These are phyloP conservation scores for Backusella macrospora DNA, from an alignment of 192 early-diverging fungal species.

Conservation along the genomic window DNA sequence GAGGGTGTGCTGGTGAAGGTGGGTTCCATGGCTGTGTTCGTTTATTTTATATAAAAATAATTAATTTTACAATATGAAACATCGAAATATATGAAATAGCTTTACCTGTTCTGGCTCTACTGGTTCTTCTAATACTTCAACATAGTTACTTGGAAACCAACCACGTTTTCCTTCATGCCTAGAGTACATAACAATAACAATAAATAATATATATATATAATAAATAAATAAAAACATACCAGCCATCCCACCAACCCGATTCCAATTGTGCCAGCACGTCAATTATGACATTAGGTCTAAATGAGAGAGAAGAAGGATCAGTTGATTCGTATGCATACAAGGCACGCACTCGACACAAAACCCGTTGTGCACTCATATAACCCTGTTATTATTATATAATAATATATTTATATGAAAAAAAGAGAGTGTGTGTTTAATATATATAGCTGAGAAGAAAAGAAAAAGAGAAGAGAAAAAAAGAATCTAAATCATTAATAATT, in stretches of 20 bases:
- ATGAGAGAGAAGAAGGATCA: slow-evolving; percentile 79
- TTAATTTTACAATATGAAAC: neutral
- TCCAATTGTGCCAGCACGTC: slow-evolving; percentile 88
- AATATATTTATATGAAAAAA: neutral
- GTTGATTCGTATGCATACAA: slow-evolving; percentile 85
- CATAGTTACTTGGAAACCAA: slow-evolving; percentile 90
- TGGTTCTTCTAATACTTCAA: slow-evolving; percentile 50
- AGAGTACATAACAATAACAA: neutral
- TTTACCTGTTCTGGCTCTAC: neutral
- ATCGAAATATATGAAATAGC: neutral
- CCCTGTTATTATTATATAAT: neutral
- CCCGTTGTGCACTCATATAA: slow-evolving; percentile 15
- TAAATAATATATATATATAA: neutral
- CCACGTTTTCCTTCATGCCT: slow-evolving; percentile 72
- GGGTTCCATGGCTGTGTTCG: neutral
- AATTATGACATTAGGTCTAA: slow-evolving; percentile 85
- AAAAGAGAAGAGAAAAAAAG: neutral
- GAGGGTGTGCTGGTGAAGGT: neutral
- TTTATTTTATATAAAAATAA: neutral
- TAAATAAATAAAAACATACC: slow-evolving; percentile 42
- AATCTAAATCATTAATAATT: slow-evolving; percentile 6
- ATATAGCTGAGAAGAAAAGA: neutral
- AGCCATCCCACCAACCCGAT: slow-evolving; percentile 98
- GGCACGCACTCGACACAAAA: slow-evolving; percentile 58
- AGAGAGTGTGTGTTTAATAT: neutral